These are phyloP conservation scores for Triticum timopheevii DNA, from an alignment of 176 grass and related monocot genomes.

Conservation along the genomic window DNA sequence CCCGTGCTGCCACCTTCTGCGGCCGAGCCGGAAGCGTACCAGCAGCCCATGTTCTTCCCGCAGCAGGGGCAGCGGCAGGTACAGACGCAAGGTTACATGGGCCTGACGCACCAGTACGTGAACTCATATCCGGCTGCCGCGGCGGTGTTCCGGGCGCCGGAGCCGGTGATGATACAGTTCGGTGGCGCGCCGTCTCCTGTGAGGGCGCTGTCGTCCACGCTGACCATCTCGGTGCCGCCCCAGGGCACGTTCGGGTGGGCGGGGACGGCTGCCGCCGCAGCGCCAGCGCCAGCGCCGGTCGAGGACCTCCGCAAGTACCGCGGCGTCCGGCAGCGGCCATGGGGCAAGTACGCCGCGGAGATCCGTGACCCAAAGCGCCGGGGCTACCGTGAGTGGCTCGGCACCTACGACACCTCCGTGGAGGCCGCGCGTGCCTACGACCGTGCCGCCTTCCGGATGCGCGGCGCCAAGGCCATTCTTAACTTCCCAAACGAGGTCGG, in stretches of 20 bases:
- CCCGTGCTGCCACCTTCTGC: not conserved
- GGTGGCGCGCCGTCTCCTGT: conserved; percentile 22
- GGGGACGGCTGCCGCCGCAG: not conserved
- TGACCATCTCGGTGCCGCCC: conserved; percentile 35
- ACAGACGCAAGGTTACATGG: conserved; percentile 12
- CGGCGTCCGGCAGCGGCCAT: conserved; percentile 64
- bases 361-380: conserved; percentile 75
- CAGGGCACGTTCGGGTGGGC: conserved; percentile 27
- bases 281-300: not conserved
- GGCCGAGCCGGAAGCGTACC: not conserved
- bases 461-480: conserved; percentile 76
- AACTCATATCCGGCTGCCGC: not conserved
- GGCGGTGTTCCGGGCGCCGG: not conserved
- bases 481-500: conserved; percentile 86
- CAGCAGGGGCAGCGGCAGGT: not conserved
- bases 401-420: conserved; percentile 66
- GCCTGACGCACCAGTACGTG: conserved; percentile 13
- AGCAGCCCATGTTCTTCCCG: conserved; percentile 23
- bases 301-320: conserved; percentile 66
- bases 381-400: conserved; percentile 78
- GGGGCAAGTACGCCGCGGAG: conserved; percentile 92
- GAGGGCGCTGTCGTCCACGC: not conserved
- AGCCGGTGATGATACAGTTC: conserved; percentile 51
- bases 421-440: conserved; percentile 82
- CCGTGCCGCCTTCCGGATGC: conserved; percentile 65